Percentiles rank a stretch among this genome's conserved stretches.
phyloP scores from a whole-genome alignment of 257 asterid genomes.

The Striga asiatica region DNA sequence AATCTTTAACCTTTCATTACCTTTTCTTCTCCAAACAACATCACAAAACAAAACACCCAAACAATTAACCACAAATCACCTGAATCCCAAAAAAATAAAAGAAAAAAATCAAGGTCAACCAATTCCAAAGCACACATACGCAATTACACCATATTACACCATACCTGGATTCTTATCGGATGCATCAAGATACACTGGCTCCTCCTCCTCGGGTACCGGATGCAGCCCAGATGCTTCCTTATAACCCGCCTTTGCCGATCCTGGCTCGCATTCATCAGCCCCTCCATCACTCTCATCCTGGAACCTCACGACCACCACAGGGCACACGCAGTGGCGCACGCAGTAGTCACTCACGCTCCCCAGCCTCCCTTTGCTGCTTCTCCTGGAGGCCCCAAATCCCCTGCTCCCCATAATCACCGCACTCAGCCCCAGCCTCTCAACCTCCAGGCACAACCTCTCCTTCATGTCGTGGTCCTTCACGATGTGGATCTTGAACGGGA shows the following conservation, averaged over 20 bases:
- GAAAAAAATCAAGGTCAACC: no score
- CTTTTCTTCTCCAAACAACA: no score
- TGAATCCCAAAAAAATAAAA: not conserved
- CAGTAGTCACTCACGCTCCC: slow-evolving; percentile 83
- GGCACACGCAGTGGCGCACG: slow-evolving; percentile 71
- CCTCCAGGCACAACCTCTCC: slow-evolving; percentile 81
- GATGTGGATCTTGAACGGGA: slow-evolving; percentile 68
- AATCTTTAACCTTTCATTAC: no score
- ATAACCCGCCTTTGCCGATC: slow-evolving; percentile 21
- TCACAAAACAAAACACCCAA: not conserved
- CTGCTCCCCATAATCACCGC: slow-evolving; percentile 80
- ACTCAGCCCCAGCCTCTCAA: slow-evolving; percentile 69
- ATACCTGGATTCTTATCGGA: slow-evolving; percentile 46
- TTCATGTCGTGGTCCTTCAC: slow-evolving; percentile 82
- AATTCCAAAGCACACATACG: not conserved
- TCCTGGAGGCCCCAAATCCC: slow-evolving; percentile 62
- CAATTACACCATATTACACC: not conserved
- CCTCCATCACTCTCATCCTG: slow-evolving; percentile 50
- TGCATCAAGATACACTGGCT: slow-evolving; percentile 42
- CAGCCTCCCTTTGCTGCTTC: slow-evolving; percentile 49
- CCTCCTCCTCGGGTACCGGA: slow-evolving; percentile 69
- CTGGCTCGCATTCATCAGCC: slow-evolving; percentile 5
- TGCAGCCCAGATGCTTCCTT: slow-evolving; percentile 27
- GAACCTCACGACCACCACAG: slow-evolving; percentile 63
- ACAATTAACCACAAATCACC: not conserved